These are phyloP conservation scores for Trichophyton schoenleinii DNA, from an alignment of 2,329 filamentous ascomycete genomes.

Conservation along the genomic window DNA sequence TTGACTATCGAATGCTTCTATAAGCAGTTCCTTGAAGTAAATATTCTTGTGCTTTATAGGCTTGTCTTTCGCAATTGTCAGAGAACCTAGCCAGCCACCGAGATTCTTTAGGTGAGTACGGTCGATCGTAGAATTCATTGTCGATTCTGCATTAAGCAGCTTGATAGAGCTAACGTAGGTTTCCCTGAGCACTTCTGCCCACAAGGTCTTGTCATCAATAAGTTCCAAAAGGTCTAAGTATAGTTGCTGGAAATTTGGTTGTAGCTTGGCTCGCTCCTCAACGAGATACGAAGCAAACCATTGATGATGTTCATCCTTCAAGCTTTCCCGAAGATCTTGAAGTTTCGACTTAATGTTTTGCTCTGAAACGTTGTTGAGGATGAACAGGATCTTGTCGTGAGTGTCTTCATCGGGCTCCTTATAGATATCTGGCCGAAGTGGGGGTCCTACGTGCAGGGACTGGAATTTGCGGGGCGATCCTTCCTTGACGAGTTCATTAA, in stretches of 20 bases:
- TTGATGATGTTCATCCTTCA: slow-evolving; percentile 73
- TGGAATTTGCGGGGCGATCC: slow-evolving; percentile 58
- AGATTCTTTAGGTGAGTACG: slow-evolving; percentile 84
- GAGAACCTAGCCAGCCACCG: slow-evolving; percentile 79
- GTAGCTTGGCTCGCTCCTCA: slow-evolving; percentile 89
- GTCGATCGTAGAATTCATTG: slow-evolving; percentile 71
- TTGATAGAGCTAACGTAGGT: slow-evolving; percentile 77
- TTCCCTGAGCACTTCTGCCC: slow-evolving; percentile 81
- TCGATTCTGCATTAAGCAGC: slow-evolving; percentile 81
- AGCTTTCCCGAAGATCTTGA: slow-evolving; percentile 61
- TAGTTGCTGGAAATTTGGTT: slow-evolving; percentile 89
- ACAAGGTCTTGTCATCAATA: slow-evolving; percentile 65
- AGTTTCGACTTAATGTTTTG: slow-evolving; percentile 77
- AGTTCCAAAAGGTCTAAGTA: slow-evolving; percentile 81
- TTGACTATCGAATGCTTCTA: slow-evolving; percentile 88
- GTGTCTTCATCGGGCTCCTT: slow-evolving; percentile 74
- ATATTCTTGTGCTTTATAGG: slow-evolving; percentile 95
- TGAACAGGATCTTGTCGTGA: slow-evolving; percentile 89
- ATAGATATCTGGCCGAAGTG: slow-evolving; percentile 50
- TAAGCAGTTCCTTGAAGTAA: slow-evolving; percentile 87
- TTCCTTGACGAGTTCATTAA: slow-evolving; percentile 52
- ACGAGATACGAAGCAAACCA: slow-evolving; percentile 96
- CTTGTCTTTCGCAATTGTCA: slow-evolving; percentile 86
- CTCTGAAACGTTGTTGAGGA: slow-evolving; percentile 91
- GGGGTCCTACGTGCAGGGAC: slow-evolving; percentile 64